Conservation (phyloP, 768 basidiomycete species). For the Suillus ampliporus region DNA sequence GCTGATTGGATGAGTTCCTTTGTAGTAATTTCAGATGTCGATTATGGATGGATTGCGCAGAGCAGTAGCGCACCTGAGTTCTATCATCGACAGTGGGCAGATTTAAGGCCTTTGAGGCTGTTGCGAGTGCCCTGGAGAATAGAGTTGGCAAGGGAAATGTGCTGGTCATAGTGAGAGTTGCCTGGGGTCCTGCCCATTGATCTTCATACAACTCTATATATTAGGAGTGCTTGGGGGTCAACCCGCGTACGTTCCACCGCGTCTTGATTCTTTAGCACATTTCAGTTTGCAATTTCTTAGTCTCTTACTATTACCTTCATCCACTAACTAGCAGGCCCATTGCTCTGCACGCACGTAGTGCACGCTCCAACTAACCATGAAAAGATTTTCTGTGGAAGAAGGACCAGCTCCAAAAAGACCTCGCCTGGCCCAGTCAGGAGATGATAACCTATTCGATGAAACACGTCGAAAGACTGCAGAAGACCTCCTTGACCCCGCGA, state of each 20-base stretch:
- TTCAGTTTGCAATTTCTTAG: background rate
- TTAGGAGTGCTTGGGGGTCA: slow-evolving; percentile 12
- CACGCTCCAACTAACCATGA: slow-evolving; percentile 7
- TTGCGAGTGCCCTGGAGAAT: slow-evolving; percentile 46
- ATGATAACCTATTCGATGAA: slow-evolving; percentile 26
- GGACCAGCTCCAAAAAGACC: slow-evolving; percentile 6
- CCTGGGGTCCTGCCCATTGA: slow-evolving; percentile 8
- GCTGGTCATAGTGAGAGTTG: slow-evolving; percentile 13
- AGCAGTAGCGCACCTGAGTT: slow-evolving; percentile 45
- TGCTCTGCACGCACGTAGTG: background rate
- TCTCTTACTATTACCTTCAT: background rate
- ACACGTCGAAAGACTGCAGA: slow-evolving; percentile 33
- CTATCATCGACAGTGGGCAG: slow-evolving; percentile 49
- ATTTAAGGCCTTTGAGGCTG: slow-evolving; percentile 43
- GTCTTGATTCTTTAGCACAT: background rate
- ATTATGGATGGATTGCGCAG: background rate
- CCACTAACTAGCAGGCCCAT: background rate
- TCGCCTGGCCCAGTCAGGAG: slow-evolving; percentile 9
- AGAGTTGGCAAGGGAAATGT: slow-evolving; percentile 42
- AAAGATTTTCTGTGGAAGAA: slow-evolving; percentile 4
- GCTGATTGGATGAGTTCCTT: slow-evolving; percentile 66
- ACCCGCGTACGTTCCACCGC: slow-evolving; percentile 18
- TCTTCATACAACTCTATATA: slow-evolving; percentile 3
- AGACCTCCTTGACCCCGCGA: slow-evolving; percentile 38
- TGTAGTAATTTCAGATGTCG: slow-evolving; percentile 16